Evolutionary conservation across 2,329 filamentous ascomycete species (phyloP).

Genomic region (Fusarium nelsonii): DNA sequence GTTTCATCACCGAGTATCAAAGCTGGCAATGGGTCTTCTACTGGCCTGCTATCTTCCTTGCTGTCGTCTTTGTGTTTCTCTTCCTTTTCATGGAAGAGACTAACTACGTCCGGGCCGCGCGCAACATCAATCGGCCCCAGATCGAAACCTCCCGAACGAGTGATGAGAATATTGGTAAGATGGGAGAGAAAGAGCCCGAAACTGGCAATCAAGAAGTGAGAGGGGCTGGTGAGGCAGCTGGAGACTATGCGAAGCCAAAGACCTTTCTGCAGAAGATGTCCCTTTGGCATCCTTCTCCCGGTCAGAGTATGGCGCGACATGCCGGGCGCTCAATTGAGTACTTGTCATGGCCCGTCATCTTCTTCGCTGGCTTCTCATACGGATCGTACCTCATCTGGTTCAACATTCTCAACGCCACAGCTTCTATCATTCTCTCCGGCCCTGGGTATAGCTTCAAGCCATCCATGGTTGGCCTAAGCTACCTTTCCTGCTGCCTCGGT

Average conservation of each 20-base stretch:
- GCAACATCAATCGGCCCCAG: background rate
- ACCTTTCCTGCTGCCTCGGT: slow-evolving; percentile 54
- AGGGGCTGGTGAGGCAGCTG: slow-evolving; percentile 8
- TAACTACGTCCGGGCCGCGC: slow-evolving; percentile 59
- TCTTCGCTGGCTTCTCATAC: slow-evolving; percentile 59
- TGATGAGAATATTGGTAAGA: slow-evolving; percentile 14
- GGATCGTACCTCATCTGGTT: slow-evolving; percentile 59
- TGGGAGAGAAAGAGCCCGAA: background rate
- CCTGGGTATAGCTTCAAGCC: slow-evolving; percentile 56
- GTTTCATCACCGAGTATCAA: slow-evolving; percentile 58
- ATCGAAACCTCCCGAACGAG: background rate
- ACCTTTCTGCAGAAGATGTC: slow-evolving; percentile 59
- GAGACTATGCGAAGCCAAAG: slow-evolving; percentile 45
- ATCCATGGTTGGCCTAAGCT: slow-evolving; percentile 56
- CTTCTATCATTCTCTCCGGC: slow-evolving; percentile 55
- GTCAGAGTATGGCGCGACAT: slow-evolving; percentile 52
- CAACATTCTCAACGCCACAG: slow-evolving; percentile 59
- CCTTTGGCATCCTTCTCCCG: slow-evolving; percentile 53
- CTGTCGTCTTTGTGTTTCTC: slow-evolving; percentile 52
- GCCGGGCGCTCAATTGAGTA: slow-evolving; percentile 55
- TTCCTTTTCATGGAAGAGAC: slow-evolving; percentile 73
- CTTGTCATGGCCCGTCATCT: slow-evolving; percentile 57
- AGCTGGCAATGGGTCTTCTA: slow-evolving; percentile 60
- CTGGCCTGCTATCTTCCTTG: slow-evolving; percentile 57
- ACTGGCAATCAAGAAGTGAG: slow-evolving; percentile 11